phyloP scores from a whole-genome alignment of 1,284 basidiomycete genomes.

The Stygiomarasmius scandens region DNA sequence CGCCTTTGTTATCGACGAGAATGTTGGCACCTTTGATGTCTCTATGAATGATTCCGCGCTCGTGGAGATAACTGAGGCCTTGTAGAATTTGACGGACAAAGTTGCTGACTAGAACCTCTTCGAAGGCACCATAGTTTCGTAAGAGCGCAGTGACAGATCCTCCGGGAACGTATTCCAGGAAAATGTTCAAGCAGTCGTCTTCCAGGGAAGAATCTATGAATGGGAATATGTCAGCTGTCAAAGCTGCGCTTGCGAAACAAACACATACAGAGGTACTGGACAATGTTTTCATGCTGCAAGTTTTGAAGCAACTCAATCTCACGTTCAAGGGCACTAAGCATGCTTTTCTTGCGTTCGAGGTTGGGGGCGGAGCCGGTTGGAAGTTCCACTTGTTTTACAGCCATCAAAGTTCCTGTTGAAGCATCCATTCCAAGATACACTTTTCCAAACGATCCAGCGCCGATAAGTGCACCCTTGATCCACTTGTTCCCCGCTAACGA shows the following conservation, averaged over 20 bases:
- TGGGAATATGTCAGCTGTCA: conserved; percentile 16
- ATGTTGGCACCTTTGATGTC: conserved; percentile 99
- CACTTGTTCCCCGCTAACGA: conserved; percentile 77
- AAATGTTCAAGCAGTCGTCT: conserved; percentile 92
- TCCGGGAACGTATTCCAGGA: conserved; percentile 98
- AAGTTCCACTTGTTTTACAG: conserved; percentile 98
- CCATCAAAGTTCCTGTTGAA: conserved; percentile 92
- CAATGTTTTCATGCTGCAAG: conserved; percentile 95
- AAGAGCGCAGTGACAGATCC: conserved; percentile 94
- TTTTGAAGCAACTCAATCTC: conserved; percentile 97
- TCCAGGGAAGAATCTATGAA: conserved; percentile 84
- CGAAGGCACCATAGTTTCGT: conserved; percentile 95
- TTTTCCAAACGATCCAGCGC: conserved; percentile 94
- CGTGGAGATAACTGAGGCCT: conserved; percentile 92
- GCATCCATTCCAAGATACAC: conserved; percentile 99
- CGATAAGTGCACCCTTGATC: conserved; percentile 98
- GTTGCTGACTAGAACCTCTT: conserved; percentile 91
- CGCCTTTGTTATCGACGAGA: conserved; percentile 97
- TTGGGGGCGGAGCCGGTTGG: conserved; percentile 86
- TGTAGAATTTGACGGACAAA: conserved; percentile 94
- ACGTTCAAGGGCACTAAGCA: conserved; percentile 92
- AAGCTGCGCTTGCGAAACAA: conserved; percentile 5
- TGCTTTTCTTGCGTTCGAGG: conserved; percentile 92
- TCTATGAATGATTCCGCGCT: conserved; percentile 94
- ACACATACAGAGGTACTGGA: conserved; percentile 90